Base-by-base conservation (phyloP, 805 yeast genomes). In the Spathaspora passalidarum region DNA sequence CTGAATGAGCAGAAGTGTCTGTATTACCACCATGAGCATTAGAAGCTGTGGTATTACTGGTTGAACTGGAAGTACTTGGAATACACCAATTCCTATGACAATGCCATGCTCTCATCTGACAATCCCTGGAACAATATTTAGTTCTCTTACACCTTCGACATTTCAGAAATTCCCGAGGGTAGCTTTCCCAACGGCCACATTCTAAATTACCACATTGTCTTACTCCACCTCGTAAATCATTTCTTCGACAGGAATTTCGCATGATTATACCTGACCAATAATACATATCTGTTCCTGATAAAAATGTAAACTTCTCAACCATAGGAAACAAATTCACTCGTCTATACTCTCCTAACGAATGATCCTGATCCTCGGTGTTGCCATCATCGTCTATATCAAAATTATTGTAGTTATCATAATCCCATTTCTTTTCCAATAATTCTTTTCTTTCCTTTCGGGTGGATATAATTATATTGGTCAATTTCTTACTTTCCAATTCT, bases 241-340 rank as follows among this genome's bases (percentile, higher is more conserved):
- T 94, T 57, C 91, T 83, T 47, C 97, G 79, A 61, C 97, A 92
- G 1, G 96, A 90, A 63, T 94, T 94, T 45, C 98, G 76, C 91
- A 94, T 94, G 34, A 91, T 89, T n/a, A 92, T 96, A 3, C 96
- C 94, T 2, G 97, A 88, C 99, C 99, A 92, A 65, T 91, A 90
- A 54, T 86, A 84, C 73, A 90, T 81, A 54, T 91, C 97, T 37
- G 84, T 79, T 3, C 88, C 81, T 53, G 85, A 80, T 40, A 74
- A 68, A 44, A 78, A 73, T 0, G 98, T 92, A 61, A 88, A 92
- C 62, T 87, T 83, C 63, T 92, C 99, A 32, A 92, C 97, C 53
- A 92, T 67, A 8, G 96, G 96, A 68, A 94, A 92, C 21, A 92
- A 68, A 61, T 92, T 89, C 22, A 83, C 66, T 44, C 67, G 65